A percentile compares a stretch with the other conserved stretches of the same genome.
Evolutionary conservation across 768 basidiomycete species (phyloP).

Genomic region (Phaffia australis): DNA sequence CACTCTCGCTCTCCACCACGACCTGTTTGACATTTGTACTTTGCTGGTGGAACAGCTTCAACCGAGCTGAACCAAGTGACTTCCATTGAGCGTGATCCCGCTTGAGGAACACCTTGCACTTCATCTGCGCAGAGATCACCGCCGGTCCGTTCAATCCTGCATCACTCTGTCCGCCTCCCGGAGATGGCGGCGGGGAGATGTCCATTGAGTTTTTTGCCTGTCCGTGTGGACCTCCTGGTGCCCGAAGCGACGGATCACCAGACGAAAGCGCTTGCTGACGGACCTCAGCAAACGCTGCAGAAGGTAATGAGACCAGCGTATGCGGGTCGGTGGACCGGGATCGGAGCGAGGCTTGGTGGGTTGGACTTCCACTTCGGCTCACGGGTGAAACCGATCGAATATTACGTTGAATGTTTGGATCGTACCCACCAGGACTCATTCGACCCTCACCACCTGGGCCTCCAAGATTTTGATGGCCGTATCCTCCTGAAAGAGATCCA

Average conservation of each 20-base stretch:
- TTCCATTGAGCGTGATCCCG: slow-evolving; percentile 97
- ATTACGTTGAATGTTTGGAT: slow-evolving; percentile 6
- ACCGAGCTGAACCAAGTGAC: slow-evolving; percentile 70
- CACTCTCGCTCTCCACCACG: slow-evolving; percentile 76
- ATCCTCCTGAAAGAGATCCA: not conserved
- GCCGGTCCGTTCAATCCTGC: slow-evolving; percentile 54
- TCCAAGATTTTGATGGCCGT: not conserved
- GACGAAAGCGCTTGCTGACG: slow-evolving; percentile 29
- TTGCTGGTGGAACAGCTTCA: slow-evolving; percentile 70
- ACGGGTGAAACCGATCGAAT: slow-evolving; percentile 9
- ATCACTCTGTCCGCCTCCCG: slow-evolving; percentile 47
- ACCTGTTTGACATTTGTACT: slow-evolving; percentile 91
- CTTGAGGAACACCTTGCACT: slow-evolving; percentile 94
- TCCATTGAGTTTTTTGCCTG: slow-evolving; percentile 27
- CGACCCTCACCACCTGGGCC: no score
- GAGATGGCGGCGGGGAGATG: slow-evolving; percentile 74
- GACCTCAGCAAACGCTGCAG: slow-evolving; percentile 31
- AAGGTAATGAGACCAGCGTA: slow-evolving; percentile 30
- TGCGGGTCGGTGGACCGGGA: slow-evolving; percentile 39
- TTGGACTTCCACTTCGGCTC: not conserved
- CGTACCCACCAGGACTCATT: no score
- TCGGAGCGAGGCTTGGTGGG: slow-evolving; percentile 24
- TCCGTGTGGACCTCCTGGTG: slow-evolving; percentile 17
- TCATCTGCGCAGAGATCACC: slow-evolving; percentile 76
- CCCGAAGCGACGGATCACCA: slow-evolving; percentile 14